Evolutionary conservation across 2,329 filamentous ascomycete species (phyloP), one percentile per base, ranked within the genome.

Genomic region (Coleophoma eucalyptorum): DNA sequence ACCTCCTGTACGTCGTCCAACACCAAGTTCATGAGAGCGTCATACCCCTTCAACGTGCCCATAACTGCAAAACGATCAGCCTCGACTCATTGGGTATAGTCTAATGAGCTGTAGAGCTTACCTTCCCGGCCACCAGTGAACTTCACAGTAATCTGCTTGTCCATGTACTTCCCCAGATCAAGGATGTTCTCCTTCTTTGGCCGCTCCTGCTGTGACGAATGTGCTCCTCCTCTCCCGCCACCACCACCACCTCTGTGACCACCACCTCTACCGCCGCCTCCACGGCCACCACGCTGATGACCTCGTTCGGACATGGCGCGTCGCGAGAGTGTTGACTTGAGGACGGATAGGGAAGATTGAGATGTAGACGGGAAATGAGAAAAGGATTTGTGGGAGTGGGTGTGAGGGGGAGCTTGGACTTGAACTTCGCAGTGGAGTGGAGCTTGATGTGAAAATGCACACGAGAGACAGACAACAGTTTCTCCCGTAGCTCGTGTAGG

Each of bases 131-230:
- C 94, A 40, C 94, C 94, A 65, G 90, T 97, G 71, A 99, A 97
- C 73, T 97, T 97, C 67, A 99, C 92, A 10, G 81, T 88, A 60
- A 99, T 90, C 66, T 87, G 81, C 81, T 97, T 96, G 71, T 99
- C 91, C 87, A 96, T 91, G 72, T 97, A 99, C 75, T 96, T 96
- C 67, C 79, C 84, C 64, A 99, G 72, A 67, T 99, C 93, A 49
- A 99, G 82, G 63, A 99, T 99, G 69, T 97, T 97, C 73, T 99
- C 94, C 78, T 97, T 97, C 83, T 96, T 97, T 54, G 91, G 90
- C 62, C 86, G 83, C 72, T 95, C 89, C 55, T 80, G 73, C n/a
- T 63, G 65, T 35, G 65, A 68, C 48, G 65, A 70, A 52, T 67
- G 64, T 34, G 69, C 73, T 51, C 74, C 79, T 54, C 72, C 67